These are phyloP conservation scores for Trichoderma sp. DNA, from an alignment of 2,329 filamentous ascomycete genomes.

Conservation along the genomic window DNA sequence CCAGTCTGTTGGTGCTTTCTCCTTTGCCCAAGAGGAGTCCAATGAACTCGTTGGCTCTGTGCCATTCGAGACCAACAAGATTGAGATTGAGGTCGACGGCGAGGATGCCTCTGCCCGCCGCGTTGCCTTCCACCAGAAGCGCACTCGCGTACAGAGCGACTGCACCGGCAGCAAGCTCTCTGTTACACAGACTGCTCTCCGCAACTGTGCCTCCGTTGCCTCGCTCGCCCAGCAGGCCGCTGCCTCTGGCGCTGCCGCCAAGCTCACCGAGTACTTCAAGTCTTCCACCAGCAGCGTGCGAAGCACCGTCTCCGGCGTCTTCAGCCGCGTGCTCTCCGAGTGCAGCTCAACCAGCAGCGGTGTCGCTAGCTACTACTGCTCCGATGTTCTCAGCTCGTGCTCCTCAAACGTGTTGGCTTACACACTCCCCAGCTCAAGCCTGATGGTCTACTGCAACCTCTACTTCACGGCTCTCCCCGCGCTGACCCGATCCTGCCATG, in stretches of 20 bases:
- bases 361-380: constrained; percentile 58
- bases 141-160: constrained; percentile 53
- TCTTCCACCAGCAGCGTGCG: constrained; percentile 48
- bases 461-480: constrained; percentile 58
- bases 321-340: constrained; percentile 53
- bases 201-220: constrained; percentile 56
- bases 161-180: constrained; percentile 52
- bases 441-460: constrained; percentile 63
- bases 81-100: constrained; percentile 60
- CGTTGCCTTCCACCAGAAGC: constrained; percentile 51
- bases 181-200: constrained; percentile 52
- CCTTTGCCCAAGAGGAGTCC: constrained; percentile 53
- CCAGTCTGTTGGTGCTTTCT: constrained; percentile 56
- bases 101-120: constrained; percentile 52
- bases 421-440: constrained; percentile 54
- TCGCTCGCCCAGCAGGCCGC: constrained; percentile 53
- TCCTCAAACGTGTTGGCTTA: constrained; percentile 58
- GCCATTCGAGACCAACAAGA: constrained; percentile 59
- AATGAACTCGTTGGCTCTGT: constrained; percentile 57
- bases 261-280: constrained; percentile 66
- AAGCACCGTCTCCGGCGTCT: constrained; percentile 53
- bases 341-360: constrained; percentile 53
- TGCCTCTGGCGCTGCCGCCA: constrained; percentile 48
- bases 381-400: constrained; percentile 58
- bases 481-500: constrained; percentile 55